These are phyloP conservation scores for Mytilinidion resinicola DNA, from an alignment of 495 filamentous ascomycete species.

Conservation along the genomic window DNA sequence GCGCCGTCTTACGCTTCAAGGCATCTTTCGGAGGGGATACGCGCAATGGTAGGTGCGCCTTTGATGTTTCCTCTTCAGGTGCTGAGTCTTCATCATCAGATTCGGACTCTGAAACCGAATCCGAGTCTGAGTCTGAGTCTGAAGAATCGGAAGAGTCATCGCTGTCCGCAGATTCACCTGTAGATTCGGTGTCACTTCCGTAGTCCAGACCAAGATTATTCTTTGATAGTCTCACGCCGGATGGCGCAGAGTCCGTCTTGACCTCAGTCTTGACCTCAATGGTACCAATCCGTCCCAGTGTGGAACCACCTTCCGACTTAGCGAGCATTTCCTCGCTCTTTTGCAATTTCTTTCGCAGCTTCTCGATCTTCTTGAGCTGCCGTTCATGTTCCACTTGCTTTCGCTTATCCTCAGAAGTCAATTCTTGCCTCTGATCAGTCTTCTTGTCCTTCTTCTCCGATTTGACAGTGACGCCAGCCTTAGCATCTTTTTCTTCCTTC, in stretches of 20 bases:
- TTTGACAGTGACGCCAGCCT: constrained; percentile 33
- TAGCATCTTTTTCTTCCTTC: constrained; percentile 26
- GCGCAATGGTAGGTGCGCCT: constrained; percentile 2
- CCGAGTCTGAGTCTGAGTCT: constrained; percentile 4
- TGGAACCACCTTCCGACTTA: background rate
- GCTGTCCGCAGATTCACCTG: background rate
- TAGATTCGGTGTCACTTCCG: constrained; percentile 9
- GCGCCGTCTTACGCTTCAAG: background rate
- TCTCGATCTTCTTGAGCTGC: constrained; percentile 1
- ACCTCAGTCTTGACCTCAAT: no score
- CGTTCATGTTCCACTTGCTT: background rate
- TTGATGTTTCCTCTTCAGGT: constrained; percentile 20
- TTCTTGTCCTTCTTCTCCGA: constrained; percentile 33
- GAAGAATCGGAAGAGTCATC: background rate
- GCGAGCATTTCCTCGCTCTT: constrained; percentile 14
- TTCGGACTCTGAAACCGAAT: constrained; percentile 5
- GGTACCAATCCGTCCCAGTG: no score
- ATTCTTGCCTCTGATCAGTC: constrained; percentile 39
- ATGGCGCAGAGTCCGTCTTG: no score
- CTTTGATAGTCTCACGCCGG: background rate
- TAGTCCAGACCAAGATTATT: constrained; percentile 20
- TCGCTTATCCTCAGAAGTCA: background rate
- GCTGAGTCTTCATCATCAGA: constrained; percentile 13
- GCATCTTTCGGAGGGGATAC: background rate
- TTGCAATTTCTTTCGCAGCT: constrained; percentile 10